Evolutionary conservation across 306 rosid species (phyloP).

Genomic region (Biancaea sappan): DNA sequence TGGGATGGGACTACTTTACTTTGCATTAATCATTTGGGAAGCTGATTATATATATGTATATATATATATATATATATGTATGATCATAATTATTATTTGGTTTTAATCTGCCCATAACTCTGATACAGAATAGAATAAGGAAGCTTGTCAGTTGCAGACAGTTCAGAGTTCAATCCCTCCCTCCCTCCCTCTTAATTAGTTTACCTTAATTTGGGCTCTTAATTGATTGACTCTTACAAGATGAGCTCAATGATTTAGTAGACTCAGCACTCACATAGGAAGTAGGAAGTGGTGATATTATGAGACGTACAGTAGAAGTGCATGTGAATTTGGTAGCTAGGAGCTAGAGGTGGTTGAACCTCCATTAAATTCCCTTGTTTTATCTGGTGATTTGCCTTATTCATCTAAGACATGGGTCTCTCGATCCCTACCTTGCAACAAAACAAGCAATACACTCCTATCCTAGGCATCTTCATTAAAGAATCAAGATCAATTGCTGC

Average conservation of each 20-base stretch:
- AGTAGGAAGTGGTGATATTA: no score
- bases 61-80: no score
- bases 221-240: neutral
- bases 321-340: no score
- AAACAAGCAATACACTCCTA: conserved; percentile 29
- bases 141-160: neutral
- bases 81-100: neutral
- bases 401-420: neutral
- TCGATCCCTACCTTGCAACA: conserved; percentile 36
- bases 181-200: no score
- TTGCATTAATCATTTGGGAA: neutral
- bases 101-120: neutral
- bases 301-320: no score
- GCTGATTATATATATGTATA: no score
- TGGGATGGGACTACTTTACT: neutral
- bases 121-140: neutral
- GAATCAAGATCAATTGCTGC: no score
- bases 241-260: neutral
- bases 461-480: conserved; percentile 39
- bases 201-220: neutral
- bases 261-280: neutral
- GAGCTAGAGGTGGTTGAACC: conserved; percentile 21
- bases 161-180: neutral
- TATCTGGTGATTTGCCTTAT: conserved; percentile 21
- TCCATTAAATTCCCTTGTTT: conserved; percentile 24